Evolutionary conservation across 2,329 filamentous ascomycete genomes (phyloP), one percentile per base, ranked within the genome.

Genomic region (Westerdykella aurantiaca): DNA sequence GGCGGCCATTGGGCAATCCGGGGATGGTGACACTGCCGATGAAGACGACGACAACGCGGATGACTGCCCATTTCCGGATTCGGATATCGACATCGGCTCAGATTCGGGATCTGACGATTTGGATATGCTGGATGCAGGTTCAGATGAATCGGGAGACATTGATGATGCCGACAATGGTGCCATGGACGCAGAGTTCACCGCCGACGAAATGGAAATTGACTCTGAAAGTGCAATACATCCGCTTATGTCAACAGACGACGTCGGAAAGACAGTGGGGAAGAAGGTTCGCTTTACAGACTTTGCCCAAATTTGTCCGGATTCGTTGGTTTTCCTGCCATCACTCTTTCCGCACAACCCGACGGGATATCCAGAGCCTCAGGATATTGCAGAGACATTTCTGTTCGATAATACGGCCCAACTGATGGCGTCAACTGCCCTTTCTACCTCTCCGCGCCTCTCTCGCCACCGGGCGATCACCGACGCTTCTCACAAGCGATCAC

Each of bases 301-400:
- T 5, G 11, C 33, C 9, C n/a, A 16, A 45, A 51, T 16, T 45
- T 40, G 17, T 50, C 52, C 4, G 52, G 41, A 35, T 48, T 53
- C n/a, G 46, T 50, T 5, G 50, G 51, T 16, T 10, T 35, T 35
- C n/a, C n/a, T 13, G 6, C 33, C 33, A 5, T 35, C 33, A 2
- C 33, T 35, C 33, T 35, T 35, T 10, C 33, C 33, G 6, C n/a
- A 35, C n/a, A 35, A 35, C n/a, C 33, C 33, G 3, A 5, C 17
- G n/a, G 33, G 33, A 14, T 35, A 16, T 18, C 33, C 33, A 6
- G 33, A 16, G 7, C n/a, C n/a, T 4, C n/a, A 35, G 17, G 13
- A 14, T 13, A 35, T 35, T 18, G n/a, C 7, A 9, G 33, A 9
- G n/a, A 18, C n/a, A 18, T 18, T 35, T 16, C 33, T 18, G 33